These are phyloP conservation scores for Pittosporum tobira DNA, from an alignment of 129 eudicot species.

Conservation along the genomic window DNA sequence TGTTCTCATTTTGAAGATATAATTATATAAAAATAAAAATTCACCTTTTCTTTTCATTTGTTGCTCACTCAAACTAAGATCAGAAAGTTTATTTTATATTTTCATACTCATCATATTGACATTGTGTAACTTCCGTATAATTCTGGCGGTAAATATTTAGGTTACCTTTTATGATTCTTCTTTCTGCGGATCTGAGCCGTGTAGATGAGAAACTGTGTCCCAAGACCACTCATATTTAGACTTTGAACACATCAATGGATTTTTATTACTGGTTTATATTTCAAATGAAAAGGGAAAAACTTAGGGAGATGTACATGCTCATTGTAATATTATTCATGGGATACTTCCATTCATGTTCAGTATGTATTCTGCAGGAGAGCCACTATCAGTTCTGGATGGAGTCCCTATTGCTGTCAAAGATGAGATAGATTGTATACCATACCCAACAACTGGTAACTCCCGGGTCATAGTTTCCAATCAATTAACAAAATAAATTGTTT, in stretches of 20 bases:
- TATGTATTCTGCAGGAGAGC: constrained; percentile 49
- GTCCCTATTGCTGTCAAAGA: constrained; percentile 87
- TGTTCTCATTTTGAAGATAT: not conserved
- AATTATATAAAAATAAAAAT: too few species aligned
- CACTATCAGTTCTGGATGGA: constrained; percentile 86
- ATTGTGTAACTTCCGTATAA: not conserved
- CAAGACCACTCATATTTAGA: not conserved
- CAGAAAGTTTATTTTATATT: not conserved
- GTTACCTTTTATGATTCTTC: not conserved
- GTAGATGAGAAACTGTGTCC: not conserved
- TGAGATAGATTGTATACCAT: constrained; percentile 92
- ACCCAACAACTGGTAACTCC: constrained; percentile 82
- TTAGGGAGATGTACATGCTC: too few species aligned
- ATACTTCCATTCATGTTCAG: constrained; percentile 3
- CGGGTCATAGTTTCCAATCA: too few species aligned
- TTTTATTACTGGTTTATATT: too few species aligned
- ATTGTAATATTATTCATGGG: not conserved
- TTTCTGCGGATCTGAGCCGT: not conserved
- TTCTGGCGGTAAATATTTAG: not conserved
- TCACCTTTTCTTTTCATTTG: too few species aligned
- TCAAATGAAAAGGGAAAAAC: too few species aligned
- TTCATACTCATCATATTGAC: not conserved
- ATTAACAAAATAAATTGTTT: not conserved
- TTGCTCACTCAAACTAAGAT: not conserved
- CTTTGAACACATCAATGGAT: too few species aligned